phyloP scores from a whole-genome alignment of 192 early-diverging fungal species.

The Backusella tuberculispora region DNA sequence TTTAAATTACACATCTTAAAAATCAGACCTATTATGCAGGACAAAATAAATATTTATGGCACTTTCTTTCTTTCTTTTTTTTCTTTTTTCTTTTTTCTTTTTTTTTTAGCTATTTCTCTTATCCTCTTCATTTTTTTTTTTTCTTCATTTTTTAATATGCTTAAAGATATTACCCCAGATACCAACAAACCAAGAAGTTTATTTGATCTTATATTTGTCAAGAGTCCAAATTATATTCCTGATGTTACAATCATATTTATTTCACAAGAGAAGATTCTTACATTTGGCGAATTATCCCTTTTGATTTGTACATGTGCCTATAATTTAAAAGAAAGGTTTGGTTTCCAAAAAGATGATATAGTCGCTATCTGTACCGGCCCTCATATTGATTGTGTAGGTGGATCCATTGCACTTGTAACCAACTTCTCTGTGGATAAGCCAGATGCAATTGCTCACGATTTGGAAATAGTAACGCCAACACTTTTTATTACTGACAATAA shows the following conservation, averaged over 20 bases:
- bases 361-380: background rate
- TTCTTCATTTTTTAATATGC: too few species aligned
- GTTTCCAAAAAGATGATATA: background rate
- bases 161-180: background rate
- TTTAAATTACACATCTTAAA: too few species aligned
- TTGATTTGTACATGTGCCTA: background rate
- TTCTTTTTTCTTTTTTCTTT: too few species aligned
- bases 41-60: too few species aligned
- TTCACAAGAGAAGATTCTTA: background rate
- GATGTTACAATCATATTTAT: background rate
- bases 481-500: background rate
- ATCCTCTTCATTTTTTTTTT: too few species aligned
- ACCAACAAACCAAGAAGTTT: background rate
- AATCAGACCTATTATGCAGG: too few species aligned
- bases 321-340: background rate
- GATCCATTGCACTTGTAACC: background rate
- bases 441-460: background rate
- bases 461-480: background rate
- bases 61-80: too few species aligned
- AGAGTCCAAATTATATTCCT: background rate
- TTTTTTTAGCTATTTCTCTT: too few species aligned
- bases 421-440: background rate
- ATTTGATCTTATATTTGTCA: background rate
- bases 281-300: background rate
- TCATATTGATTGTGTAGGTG: background rate